These are phyloP conservation scores for Phytophthora boehmeriae DNA, from an alignment of 352 stramenopile species.

Conservation along the genomic window DNA sequence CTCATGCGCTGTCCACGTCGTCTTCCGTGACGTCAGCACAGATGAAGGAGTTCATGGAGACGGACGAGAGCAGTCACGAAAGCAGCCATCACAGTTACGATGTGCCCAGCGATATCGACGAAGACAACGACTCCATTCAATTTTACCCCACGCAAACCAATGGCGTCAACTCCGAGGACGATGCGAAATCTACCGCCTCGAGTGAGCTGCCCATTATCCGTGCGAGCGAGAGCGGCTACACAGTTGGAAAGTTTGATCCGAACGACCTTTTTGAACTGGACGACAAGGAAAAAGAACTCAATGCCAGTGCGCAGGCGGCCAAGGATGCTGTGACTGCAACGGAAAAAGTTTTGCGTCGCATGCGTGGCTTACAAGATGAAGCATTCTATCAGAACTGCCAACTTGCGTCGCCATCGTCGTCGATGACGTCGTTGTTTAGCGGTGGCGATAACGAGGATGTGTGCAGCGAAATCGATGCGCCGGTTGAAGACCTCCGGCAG, in stretches of 20 bases:
- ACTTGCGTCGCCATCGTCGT: constrained; percentile 26
- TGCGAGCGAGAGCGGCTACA: constrained; percentile 22
- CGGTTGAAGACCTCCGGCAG: constrained; percentile 32
- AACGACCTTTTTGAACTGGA: constrained; percentile 46
- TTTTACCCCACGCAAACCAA: constrained; percentile 44
- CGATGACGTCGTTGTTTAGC: constrained; percentile 28
- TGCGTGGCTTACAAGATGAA: constrained; percentile 39
- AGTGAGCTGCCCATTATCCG: not conserved
- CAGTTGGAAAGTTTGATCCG: constrained; percentile 31
- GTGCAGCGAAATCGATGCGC: constrained; percentile 21
- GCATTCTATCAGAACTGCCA: constrained; percentile 31
- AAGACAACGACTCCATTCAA: constrained; percentile 43
- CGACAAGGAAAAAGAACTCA: constrained; percentile 30
- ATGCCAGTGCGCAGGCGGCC: constrained; percentile 11
- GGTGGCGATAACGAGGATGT: constrained; percentile 17
- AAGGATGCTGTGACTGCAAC: constrained; percentile 23
- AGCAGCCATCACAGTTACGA: constrained; percentile 25
- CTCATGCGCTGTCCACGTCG: constrained; percentile 33
- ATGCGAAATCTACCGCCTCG: constrained; percentile 10
- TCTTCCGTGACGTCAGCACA: constrained; percentile 48
- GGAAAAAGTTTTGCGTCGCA: constrained; percentile 26
- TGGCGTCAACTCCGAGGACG: constrained; percentile 11
- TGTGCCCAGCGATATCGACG: constrained; percentile 31
- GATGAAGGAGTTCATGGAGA: constrained; percentile 31
- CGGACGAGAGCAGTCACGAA: constrained; percentile 32